phyloP scores from a whole-genome alignment of 1,139 yeast species.

The Kodamaea sp. region DNA sequence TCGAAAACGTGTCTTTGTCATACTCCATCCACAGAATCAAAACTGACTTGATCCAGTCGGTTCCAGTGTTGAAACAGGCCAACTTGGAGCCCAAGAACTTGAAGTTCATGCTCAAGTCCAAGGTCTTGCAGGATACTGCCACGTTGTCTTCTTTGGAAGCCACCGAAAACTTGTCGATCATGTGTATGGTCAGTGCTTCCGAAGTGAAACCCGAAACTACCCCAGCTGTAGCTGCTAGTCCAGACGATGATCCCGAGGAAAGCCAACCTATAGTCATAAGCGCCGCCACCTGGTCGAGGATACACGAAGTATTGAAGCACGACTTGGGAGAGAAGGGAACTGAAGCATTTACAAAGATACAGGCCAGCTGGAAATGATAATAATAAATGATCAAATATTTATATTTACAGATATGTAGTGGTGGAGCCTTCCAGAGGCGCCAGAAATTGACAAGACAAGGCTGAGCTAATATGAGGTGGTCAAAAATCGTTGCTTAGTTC shows the following conservation, averaged over 20 bases:
- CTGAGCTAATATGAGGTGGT: too few species aligned
- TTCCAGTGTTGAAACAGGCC: slow-evolving; percentile 23
- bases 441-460: too few species aligned
- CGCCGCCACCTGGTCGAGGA: slow-evolving; percentile 33
- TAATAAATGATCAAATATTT: too few species aligned
- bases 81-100: slow-evolving; percentile 32
- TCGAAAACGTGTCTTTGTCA: slow-evolving; percentile 24
- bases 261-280: slow-evolving; percentile 18
- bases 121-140: slow-evolving; percentile 44
- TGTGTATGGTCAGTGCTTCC: slow-evolving; percentile 40
- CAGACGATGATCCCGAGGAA: slow-evolving; percentile 18
- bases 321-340: slow-evolving; percentile 34
- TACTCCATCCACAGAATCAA: slow-evolving; percentile 39
- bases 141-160: slow-evolving; percentile 25
- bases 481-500: too few species aligned
- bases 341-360: slow-evolving; percentile 35
- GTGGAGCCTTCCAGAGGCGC: too few species aligned
- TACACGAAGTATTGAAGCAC: slow-evolving; percentile 26
- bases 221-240: slow-evolving; percentile 4
- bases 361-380: slow-evolving; percentile 13
- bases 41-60: slow-evolving; percentile 28
- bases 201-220: slow-evolving; percentile 1
- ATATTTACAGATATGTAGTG: too few species aligned
- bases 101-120: slow-evolving; percentile 45
- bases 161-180: slow-evolving; percentile 27